Percentiles rank a stretch among this genome's conserved stretches.
These are phyloP conservation scores for Ananas comosus DNA, from an alignment of 176 grass and related monocot genomes.

Conservation along the genomic window DNA sequence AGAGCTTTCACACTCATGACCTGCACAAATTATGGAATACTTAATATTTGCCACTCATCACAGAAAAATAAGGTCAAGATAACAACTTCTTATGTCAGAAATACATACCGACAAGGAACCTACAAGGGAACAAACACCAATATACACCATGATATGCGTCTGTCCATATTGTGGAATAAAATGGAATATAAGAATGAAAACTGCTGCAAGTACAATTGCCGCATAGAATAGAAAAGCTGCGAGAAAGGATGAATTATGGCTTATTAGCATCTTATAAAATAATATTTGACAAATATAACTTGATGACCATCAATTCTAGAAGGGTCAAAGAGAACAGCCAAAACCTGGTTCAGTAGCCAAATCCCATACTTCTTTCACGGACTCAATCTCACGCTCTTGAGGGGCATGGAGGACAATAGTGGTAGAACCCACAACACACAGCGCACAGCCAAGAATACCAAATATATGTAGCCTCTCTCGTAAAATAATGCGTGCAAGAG, in stretches of 20 bases:
- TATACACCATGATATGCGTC: slow-evolving; percentile 95
- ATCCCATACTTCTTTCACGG: slow-evolving; percentile 87
- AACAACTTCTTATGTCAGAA: slow-evolving; percentile 1
- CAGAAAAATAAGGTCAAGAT: neutral
- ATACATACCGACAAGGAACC: slow-evolving; percentile 82
- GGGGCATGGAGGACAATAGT: slow-evolving; percentile 97
- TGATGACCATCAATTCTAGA: neutral
- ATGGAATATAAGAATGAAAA: slow-evolving; percentile 72
- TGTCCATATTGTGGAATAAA: slow-evolving; percentile 87
- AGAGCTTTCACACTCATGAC: slow-evolving; percentile 99
- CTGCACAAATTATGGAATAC: slow-evolving; percentile 39
- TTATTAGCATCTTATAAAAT: slow-evolving; percentile 15
- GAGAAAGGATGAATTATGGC: slow-evolving; percentile 4
- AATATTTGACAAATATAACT: slow-evolving; percentile 6
- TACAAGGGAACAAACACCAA: slow-evolving; percentile 92
- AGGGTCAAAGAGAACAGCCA: slow-evolving; percentile 5
- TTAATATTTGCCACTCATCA: neutral
- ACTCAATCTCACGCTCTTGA: slow-evolving; percentile 81
- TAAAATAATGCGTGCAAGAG: slow-evolving; percentile 82
- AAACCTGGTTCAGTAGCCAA: slow-evolving; percentile 96
- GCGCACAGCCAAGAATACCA: slow-evolving; percentile 80
- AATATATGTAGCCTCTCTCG: slow-evolving; percentile 90
- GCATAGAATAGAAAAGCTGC: slow-evolving; percentile 87
- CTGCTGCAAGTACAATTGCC: slow-evolving; percentile 42
- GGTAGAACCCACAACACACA: slow-evolving; percentile 96